phyloP scores from a whole-genome alignment of 176 grass and related monocot genomes.

The Oryza coarctata region DNA sequence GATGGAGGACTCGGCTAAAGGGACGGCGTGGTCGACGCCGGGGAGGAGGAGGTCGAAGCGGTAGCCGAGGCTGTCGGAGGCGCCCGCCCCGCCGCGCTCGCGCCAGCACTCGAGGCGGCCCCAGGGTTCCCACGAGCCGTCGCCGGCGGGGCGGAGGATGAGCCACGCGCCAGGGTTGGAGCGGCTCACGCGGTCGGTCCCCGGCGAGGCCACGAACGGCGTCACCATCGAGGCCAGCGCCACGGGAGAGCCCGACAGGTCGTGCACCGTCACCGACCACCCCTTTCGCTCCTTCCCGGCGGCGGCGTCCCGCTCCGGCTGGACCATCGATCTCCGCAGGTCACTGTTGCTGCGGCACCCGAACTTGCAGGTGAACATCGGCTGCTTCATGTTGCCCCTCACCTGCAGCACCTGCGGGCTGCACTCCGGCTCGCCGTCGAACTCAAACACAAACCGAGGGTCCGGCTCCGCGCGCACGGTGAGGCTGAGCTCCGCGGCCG shows the following conservation, averaged over 20 bases:
- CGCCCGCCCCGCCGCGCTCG: conserved; percentile 61
- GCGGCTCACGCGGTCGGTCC: conserved; percentile 73
- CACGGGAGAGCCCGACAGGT: conserved; percentile 87
- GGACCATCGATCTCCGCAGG: conserved; percentile 50
- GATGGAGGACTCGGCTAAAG: conserved; percentile 62
- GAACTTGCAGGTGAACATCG: conserved; percentile 97
- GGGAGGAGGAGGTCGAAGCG: conserved; percentile 75
- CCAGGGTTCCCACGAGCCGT: conserved; percentile 94
- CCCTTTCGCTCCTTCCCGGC: conserved; percentile 83
- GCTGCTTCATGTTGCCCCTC: conserved; percentile 62
- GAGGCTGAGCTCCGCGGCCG: conserved; percentile 54
- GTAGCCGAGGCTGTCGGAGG: conserved; percentile 77
- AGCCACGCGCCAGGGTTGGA: conserved; percentile 98
- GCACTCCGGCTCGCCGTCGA: conserved; percentile 88
- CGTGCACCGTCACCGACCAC: conserved; percentile 97
- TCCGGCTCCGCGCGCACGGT: conserved; percentile 76
- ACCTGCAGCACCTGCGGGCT: conserved; percentile 84
- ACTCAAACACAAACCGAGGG: conserved; percentile 84
- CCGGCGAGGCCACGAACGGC: conserved; percentile 84
- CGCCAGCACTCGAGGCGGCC: conserved; percentile 93
- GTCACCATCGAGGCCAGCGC: conserved; percentile 96
- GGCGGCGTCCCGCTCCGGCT: conserved; percentile 42
- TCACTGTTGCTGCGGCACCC: conserved; percentile 78
- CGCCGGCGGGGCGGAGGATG: conserved; percentile 70
- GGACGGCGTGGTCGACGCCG: conserved; percentile 53